phyloP scores from a whole-genome alignment of 768 basidiomycete genomes.

The Hericium erinaceus region DNA sequence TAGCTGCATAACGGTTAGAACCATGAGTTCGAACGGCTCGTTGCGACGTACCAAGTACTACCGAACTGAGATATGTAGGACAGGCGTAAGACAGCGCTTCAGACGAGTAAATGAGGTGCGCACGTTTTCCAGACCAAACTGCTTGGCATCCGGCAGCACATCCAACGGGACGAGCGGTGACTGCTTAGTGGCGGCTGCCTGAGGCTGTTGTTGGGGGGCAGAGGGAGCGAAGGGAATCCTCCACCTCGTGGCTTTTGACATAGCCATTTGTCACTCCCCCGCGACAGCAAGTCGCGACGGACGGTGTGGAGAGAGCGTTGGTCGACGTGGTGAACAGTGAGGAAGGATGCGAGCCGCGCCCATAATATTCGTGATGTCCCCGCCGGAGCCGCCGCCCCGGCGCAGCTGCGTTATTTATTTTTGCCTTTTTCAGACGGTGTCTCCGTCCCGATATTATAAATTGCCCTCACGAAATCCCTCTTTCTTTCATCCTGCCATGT shows the following conservation, averaged over 20 bases:
- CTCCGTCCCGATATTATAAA: background rate
- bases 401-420: background rate
- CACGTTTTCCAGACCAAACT: slow-evolving; percentile 96
- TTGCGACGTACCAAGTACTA: slow-evolving; percentile 73
- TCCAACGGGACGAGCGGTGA: slow-evolving; percentile 13
- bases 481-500: background rate
- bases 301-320: background rate
- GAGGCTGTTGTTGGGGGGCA: slow-evolving; percentile 5
- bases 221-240: slow-evolving; percentile 9
- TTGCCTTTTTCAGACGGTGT: background rate
- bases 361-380: background rate
- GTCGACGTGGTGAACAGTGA: slow-evolving; percentile 1
- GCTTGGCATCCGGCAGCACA: slow-evolving; percentile 66
- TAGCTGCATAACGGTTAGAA: slow-evolving; percentile 46
- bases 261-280: slow-evolving; percentile 6
- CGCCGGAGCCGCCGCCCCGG: background rate
- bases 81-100: background rate
- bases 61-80: slow-evolving; percentile 56
- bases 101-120: slow-evolving; percentile 23
- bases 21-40: background rate
- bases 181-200: background rate
- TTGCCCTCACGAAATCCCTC: background rate
- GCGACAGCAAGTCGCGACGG: background rate
- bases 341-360: background rate
- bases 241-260: slow-evolving; percentile 13